A percentile compares a stretch with the other conserved stretches of the same genome.
These are phyloP conservation scores for Saccharomycopsis guyanensis DNA, from an alignment of 805 yeast species.

Conservation along the genomic window DNA sequence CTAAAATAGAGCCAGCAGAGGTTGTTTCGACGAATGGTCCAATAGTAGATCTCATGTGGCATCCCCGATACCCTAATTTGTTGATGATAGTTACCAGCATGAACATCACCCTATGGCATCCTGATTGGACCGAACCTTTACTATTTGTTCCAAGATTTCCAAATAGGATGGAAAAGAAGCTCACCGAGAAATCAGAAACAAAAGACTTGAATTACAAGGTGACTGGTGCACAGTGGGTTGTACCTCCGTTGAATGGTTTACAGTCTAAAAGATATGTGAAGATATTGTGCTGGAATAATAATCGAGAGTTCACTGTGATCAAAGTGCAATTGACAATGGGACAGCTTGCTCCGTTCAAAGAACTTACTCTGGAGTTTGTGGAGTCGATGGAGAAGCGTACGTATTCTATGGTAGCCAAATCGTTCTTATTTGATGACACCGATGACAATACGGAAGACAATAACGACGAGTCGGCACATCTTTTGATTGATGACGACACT, in stretches of 20 bases:
- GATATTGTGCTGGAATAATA: not conserved
- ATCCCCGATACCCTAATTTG: slow-evolving; percentile 7
- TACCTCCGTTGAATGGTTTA: not conserved
- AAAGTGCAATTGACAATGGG: not conserved
- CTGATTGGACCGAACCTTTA: not conserved
- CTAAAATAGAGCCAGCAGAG: too few species aligned
- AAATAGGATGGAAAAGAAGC: not conserved
- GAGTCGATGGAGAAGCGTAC: not conserved
- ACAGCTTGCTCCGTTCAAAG: not conserved
- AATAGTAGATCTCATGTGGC: slow-evolving; percentile 10
- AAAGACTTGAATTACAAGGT: not conserved
- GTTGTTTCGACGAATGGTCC: too few species aligned
- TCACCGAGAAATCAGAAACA: not conserved
- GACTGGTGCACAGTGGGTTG: slow-evolving; percentile 1
- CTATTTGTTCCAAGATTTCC: not conserved
- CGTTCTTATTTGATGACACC: not conserved
- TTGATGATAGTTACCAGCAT: slow-evolving; percentile 9
- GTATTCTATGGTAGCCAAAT: not conserved
- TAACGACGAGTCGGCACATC: not conserved
- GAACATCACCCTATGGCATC: slow-evolving; percentile 11
- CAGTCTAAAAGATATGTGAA: not conserved
- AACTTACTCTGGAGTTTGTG: not conserved
- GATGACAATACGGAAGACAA: not conserved
- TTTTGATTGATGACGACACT: slow-evolving; percentile 18
- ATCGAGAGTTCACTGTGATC: slow-evolving; percentile 2